These are phyloP conservation scores for Candida sp. DNA, from an alignment of 1,139 yeast species.

Conservation along the genomic window DNA sequence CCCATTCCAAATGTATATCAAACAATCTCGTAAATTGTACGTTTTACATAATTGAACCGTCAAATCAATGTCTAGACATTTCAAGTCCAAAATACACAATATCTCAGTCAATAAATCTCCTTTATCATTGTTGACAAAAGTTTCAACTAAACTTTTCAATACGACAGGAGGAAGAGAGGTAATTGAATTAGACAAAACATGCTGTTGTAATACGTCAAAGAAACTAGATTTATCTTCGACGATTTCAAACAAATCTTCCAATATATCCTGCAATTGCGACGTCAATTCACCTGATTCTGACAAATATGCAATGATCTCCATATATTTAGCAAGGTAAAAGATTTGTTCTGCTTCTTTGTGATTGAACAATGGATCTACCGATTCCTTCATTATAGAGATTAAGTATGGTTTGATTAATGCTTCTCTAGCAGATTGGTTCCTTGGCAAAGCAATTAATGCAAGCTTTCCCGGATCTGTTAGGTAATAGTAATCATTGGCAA, in stretches of 20 bases:
- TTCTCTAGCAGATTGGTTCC: conserved; percentile 38
- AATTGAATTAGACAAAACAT: conserved; percentile 46
- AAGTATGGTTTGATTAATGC: conserved; percentile 52
- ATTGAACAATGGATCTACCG: conserved; percentile 39
- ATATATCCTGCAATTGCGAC: conserved; percentile 21
- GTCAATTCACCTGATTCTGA: background rate
- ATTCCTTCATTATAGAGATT: conserved; percentile 51
- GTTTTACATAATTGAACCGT: conserved; percentile 58
- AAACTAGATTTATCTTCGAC: conserved; percentile 34
- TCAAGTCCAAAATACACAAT: conserved; percentile 61
- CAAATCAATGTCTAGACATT: conserved; percentile 70
- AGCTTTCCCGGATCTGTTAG: conserved; percentile 45
- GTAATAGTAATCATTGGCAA: conserved; percentile 52
- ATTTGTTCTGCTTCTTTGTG: conserved; percentile 13
- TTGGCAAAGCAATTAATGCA: conserved; percentile 52
- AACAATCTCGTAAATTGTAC: conserved; percentile 54
- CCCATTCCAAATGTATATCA: conserved; percentile 65
- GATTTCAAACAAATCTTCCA: conserved; percentile 54
- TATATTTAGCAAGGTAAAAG: conserved; percentile 14
- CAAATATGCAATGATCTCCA: conserved; percentile 12
- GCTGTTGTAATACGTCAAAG: conserved; percentile 49
- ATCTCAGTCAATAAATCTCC: conserved; percentile 59
- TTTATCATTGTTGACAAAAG: conserved; percentile 36
- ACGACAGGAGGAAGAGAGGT: conserved; percentile 56
- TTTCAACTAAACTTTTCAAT: conserved; percentile 54